Percentiles rank a stretch among this genome's conserved stretches.
Evolutionary conservation across 306 rosid species (phyloP).

Genomic region (Arachis stenosperma): DNA sequence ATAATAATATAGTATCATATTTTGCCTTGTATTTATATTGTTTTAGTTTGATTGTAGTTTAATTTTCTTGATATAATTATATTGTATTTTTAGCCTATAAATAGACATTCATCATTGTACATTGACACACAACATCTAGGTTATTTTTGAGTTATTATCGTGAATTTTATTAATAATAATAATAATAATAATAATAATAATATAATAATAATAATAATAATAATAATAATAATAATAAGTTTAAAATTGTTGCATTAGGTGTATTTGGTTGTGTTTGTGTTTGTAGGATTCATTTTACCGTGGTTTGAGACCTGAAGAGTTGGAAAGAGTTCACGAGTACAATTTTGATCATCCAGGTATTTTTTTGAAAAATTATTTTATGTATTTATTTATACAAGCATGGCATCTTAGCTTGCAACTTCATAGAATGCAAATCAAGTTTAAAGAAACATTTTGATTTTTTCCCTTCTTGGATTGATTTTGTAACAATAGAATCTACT

Average conservation of each 20-base stretch:
- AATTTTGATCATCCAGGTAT: slow-evolving; percentile 98
- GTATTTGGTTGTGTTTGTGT: not conserved
- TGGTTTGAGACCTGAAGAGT: slow-evolving; percentile 88
- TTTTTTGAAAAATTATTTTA: not conserved
- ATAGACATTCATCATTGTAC: too few relatives aligned
- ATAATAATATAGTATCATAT: too few relatives aligned
- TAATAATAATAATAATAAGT: too few relatives aligned
- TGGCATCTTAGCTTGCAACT: not conserved
- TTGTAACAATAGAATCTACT: not conserved
- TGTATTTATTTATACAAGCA: not conserved
- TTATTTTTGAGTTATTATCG: too few relatives aligned
- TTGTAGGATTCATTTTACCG: slow-evolving; percentile 91
- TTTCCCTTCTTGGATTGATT: not conserved
- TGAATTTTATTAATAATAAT: too few relatives aligned
- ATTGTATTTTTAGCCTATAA: too few relatives aligned
- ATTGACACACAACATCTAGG: too few relatives aligned
- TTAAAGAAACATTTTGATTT: not conserved
- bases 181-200: too few relatives aligned
- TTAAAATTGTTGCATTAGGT: not conserved
- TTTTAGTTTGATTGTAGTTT: too few relatives aligned
- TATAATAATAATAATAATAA: too few relatives aligned
- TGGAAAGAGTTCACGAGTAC: slow-evolving; percentile 77
- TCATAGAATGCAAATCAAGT: not conserved
- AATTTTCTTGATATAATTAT: too few relatives aligned
- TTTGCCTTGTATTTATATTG: too few relatives aligned